Evolutionary conservation across 106 monocot species (phyloP).

Genomic region (Dendrobium chrysotoxum): DNA sequence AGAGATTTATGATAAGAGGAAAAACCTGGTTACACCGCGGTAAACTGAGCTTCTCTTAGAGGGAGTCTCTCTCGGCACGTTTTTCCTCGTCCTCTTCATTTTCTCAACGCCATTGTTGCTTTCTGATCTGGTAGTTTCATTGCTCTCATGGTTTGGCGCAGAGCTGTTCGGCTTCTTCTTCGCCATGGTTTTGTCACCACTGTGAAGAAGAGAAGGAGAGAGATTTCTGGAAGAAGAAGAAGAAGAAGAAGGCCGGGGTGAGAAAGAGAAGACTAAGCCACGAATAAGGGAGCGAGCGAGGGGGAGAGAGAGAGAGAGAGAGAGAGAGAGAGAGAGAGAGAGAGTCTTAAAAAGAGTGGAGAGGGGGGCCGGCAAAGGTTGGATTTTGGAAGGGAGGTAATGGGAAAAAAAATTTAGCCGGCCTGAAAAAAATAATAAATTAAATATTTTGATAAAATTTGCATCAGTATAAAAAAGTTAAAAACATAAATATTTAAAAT

Average conservation of each 20-base stretch:
- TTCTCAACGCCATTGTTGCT: constrained; percentile 10
- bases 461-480: not conserved
- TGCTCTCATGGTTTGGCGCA: constrained; percentile 5
- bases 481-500: too few relatives aligned
- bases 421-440: not conserved
- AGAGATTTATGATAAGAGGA: not conserved
- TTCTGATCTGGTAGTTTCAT: not conserved
- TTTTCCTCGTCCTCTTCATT: constrained; percentile 60
- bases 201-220: not conserved
- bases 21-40: constrained; percentile 83
- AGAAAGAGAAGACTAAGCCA: not conserved
- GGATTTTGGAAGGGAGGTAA: not conserved
- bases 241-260: not conserved
- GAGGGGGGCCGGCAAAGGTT: constrained; percentile 12
- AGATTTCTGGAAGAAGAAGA: not conserved
- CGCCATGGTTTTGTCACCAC: constrained; percentile 13
- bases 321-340: constrained; percentile 13
- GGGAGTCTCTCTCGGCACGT: constrained; percentile 49
- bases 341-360: constrained; percentile 6
- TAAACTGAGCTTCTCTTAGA: constrained; percentile 68
- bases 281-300: too few relatives aligned
- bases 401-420: constrained; percentile 9
- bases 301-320: too few relatives aligned
- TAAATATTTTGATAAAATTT: too few relatives aligned
- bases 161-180: constrained; percentile 23